Evolutionary conservation across 805 yeast species (phyloP), one percentile per base, ranked within the genome.

Genomic region (Scheffersomyces stipitis): DNA sequence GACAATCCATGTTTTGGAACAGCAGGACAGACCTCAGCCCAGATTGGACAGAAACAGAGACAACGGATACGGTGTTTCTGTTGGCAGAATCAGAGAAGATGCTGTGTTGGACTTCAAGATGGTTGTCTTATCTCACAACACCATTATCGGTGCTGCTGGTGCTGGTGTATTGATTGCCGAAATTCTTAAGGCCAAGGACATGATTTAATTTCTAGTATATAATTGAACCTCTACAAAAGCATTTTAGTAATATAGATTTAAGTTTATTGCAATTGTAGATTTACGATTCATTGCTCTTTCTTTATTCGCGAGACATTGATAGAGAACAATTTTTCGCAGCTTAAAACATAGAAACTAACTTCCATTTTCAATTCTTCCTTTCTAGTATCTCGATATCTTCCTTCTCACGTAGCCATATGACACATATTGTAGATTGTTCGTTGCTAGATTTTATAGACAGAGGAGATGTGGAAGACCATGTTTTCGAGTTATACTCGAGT

Each of bases 121-220:
- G 90, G 96, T 93, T 37, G 93, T 89, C n/a, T 72, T 93, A 48
- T 90, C 97, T 18, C 99, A 93, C 66, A 93, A 93, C 75, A 93
- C 99, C 37, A 78, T 93, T 54, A 87, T 93, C 49, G 99, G 99
- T 58, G 99, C 99, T 56, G 99, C 99, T 17, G 99, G 99, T 61
- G 85, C 97, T 6, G 99, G 99, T 64, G 75, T 93, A 43, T 79
- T 93, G 64, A 93, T 93, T 60, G 99, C 95, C 36, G 99, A 93
- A 71, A 73, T 89, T 37, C 74, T 93, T 52, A 65, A 77, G 42
- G 90, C 90, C 42, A 89, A 84, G 69, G 75, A 78, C 42, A 64
- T 87, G 48, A 75, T 91, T 45, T 89, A 75, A 38, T 20, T 10
- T 20, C 9, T 20, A n/a, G n/a, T n/a, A n/a, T n/a, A n/a, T n/a